Evolutionary conservation across 108 stramenopile genomes (phyloP).

Genomic region (Cyclotella kingstonii): DNA sequence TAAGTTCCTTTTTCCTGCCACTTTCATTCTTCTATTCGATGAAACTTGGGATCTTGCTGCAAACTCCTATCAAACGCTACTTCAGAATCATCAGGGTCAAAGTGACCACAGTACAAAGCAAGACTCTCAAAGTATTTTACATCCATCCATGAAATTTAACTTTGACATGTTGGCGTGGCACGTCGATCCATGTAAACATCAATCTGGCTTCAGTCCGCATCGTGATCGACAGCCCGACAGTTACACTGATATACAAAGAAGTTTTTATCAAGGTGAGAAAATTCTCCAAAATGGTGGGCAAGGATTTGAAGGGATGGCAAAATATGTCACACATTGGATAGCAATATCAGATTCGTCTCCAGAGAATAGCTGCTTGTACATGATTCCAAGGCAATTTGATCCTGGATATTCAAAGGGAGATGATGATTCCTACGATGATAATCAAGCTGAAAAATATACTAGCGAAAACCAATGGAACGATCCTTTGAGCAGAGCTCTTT

Average conservation of each 20-base stretch:
- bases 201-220: conserved; percentile 65
- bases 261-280: conserved; percentile 34
- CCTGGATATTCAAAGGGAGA: conserved; percentile 70
- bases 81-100: conserved; percentile 25
- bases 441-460: background rate
- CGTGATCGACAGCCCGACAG: conserved; percentile 70
- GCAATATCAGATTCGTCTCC: conserved; percentile 66
- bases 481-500: conserved; percentile 57
- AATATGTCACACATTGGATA: conserved; percentile 76
- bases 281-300: background rate
- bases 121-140: background rate
- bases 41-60: conserved; percentile 63
- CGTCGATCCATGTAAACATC: conserved; percentile 49
- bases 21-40: conserved; percentile 64
- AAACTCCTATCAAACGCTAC: conserved; percentile 9
- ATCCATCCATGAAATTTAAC: conserved; percentile 46
- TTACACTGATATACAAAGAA: conserved; percentile 10
- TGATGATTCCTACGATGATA: conserved; percentile 10
- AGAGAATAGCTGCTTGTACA: conserved; percentile 68
- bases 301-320: conserved; percentile 35
- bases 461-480: conserved; percentile 21
- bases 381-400: conserved; percentile 67
- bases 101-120: conserved; percentile 8
- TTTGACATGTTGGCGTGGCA: conserved; percentile 78
- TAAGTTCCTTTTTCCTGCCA: conserved; percentile 47